Evolutionary conservation across 306 rosid genomes (phyloP), one percentile per base, ranked within the genome.

Genomic region (Castanospermum australe): DNA sequence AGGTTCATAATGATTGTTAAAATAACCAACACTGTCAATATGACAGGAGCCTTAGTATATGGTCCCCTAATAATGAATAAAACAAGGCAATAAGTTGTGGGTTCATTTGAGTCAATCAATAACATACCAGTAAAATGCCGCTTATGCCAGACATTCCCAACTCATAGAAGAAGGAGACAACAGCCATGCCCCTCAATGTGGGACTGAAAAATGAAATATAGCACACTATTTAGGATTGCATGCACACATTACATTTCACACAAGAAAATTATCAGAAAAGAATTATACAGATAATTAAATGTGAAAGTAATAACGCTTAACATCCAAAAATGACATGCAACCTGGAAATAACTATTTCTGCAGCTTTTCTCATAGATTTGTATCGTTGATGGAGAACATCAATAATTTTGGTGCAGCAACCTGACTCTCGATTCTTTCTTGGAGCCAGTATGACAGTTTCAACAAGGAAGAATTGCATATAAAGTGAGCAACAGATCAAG

Each of bases 71-170:
- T 13, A 48, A 35, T 21, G 48, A 52, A 22, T 17, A 22, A 39
- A 52, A 50, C 24, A 22, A 64, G 28, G 10, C 28, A 33, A 48
- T 11, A 62, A 18, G 48, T 33, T 24, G 4, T 17, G 41, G 42
- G 2, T 22, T 55, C 54, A 52, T 10, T 41, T 25, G 24, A 66
- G 33, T 30, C 35, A 18, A 42, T 15, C 38, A 68, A 35, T 70
- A 80, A 50, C 85, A 47, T 86, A 93, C 98, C 90, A 89, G 73
- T 70, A 93, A 77, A 61, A 93, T 85, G 47, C 83, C 73, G 72
- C 78, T 84, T 82, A 91, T 87, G 76, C 91, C 93, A 0, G 97
- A 86, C 93, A 90, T 91, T 81, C 98, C 98, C 92, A 93, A 70
- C 72, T 91, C 87, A 30, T 87, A 89, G 82, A 93, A 91, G 88